These are phyloP conservation scores for Lactarius indigo DNA, from an alignment of 768 basidiomycete species.

Conservation along the genomic window DNA sequence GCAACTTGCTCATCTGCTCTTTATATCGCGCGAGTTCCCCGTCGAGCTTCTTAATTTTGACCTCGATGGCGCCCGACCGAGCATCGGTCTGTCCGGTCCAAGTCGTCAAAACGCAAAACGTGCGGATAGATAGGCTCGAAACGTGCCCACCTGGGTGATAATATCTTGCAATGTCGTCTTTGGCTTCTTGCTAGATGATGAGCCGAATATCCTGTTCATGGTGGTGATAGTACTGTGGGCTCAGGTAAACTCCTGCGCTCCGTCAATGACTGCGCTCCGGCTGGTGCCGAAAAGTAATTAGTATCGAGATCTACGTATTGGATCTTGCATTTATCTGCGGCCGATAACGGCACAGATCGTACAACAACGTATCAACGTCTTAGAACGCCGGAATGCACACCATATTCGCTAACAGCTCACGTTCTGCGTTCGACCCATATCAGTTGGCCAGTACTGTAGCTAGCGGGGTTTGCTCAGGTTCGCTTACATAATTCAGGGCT, in stretches of 20 bases:
- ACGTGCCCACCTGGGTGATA: slow-evolving; percentile 69
- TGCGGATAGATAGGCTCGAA: not conserved
- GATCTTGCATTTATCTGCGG: no score
- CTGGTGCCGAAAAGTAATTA: not conserved
- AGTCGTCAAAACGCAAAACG: slow-evolving; percentile 8
- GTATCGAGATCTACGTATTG: not conserved
- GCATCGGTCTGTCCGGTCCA: slow-evolving; percentile 65
- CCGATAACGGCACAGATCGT: no score
- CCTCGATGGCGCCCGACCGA: slow-evolving; percentile 84
- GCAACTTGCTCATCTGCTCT: slow-evolving; percentile 92
- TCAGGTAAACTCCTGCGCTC: not conserved
- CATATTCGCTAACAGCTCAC: no score
- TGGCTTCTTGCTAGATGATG: slow-evolving; percentile 72
- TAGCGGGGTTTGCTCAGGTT: no score
- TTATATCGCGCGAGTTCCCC: slow-evolving; percentile 89
- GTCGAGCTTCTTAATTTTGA: slow-evolving; percentile 95
- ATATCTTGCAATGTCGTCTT: slow-evolving; percentile 88
- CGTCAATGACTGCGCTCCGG: not conserved
- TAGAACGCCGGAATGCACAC: no score
- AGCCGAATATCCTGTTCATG: slow-evolving; percentile 87
- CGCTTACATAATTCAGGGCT: no score
- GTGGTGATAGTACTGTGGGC: not conserved
- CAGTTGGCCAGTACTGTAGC: no score
- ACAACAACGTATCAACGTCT: no score
- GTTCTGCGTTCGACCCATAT: no score